Percentiles rank a stretch among this genome's conserved stretches.
Evolutionary conservation across 2,329 filamentous ascomycete genomes (phyloP).

Genomic region (Alternaria brassicae): DNA sequence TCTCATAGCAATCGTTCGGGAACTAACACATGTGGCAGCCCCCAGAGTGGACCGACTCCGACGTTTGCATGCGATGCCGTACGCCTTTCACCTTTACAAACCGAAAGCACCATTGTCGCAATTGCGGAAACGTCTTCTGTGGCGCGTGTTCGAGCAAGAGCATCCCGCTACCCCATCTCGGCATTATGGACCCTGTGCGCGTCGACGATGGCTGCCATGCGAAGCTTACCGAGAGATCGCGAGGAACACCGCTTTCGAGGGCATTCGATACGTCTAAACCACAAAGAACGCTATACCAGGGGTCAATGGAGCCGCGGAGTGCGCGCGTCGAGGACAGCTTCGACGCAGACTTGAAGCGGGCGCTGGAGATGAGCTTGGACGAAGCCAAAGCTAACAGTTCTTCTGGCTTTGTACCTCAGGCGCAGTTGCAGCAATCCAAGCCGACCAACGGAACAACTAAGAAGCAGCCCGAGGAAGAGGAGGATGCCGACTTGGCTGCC

Average conservation of each 20-base stretch:
- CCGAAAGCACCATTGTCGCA: slow-evolving; percentile 96
- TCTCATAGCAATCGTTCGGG: not conserved
- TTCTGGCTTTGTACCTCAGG: slow-evolving; percentile 73
- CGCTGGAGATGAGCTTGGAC: slow-evolving; percentile 95
- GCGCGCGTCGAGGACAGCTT: slow-evolving; percentile 89
- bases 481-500: slow-evolving; percentile 90
- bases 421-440: slow-evolving; percentile 56
- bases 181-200: slow-evolving; percentile 87
- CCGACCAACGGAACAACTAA: slow-evolving; percentile 47
- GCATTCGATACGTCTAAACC: slow-evolving; percentile 58
- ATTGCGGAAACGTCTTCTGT: slow-evolving; percentile 97
- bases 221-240: slow-evolving; percentile 79
- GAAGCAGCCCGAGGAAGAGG: slow-evolving; percentile 70
- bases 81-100: slow-evolving; percentile 97
- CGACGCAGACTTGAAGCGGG: slow-evolving; percentile 92
- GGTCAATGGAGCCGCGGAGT: slow-evolving; percentile 86
- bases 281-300: slow-evolving; percentile 68
- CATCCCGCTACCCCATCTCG: slow-evolving; percentile 87
- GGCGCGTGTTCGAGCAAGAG: slow-evolving; percentile 91
- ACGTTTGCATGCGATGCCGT: slow-evolving; percentile 97
- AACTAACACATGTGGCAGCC: slow-evolving; percentile 64
- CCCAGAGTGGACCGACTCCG: slow-evolving; percentile 96
- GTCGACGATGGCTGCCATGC: slow-evolving; percentile 96
- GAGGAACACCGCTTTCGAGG: slow-evolving; percentile 52
- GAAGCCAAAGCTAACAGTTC: slow-evolving; percentile 80